Base-by-base conservation (phyloP, 257 asterid species). In the Fraxinus excelsior region DNA sequence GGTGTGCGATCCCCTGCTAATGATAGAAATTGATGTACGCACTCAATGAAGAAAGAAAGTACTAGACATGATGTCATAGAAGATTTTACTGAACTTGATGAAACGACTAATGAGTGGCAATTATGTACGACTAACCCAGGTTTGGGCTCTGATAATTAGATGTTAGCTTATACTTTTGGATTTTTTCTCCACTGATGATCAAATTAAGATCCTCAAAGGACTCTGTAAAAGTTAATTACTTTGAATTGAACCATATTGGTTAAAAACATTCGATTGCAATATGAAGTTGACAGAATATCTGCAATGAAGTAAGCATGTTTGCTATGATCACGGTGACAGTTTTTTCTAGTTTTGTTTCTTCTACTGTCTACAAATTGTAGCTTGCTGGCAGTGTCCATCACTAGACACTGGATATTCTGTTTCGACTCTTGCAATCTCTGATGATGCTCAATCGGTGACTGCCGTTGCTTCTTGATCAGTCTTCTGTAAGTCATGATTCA, bases 1-100 rank as follows among this genome's bases (percentile, higher is more conserved):
- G 85, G 76, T 64, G 60, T 85, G 98, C 60, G 97, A 93, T 71
- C 88, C 94, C 23, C 28, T 90, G 72, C 75, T 93, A 71, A 81
- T 71, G 37, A 78, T 89, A 13, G 97, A 95, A 82, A 90, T 93
- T 58, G 98, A 93, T 72, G 98, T 93, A 29, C 87, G 83, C 97
- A 94, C 19, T 72, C 91, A 32, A 75, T 76, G 85, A 78, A 79
- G 67, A 83, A 84, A 62, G 83, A 89, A 81, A 85, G 83, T 28
- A 84, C 83, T 51, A 70, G 83, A 51, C 75, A 72, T 64, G 87
- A 80, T 26, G 76, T 66, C 9, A 89, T 95, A n/a, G 98, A 90
- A 87, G 99, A 95, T 88, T 89, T 95, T 71, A 95, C 98, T 67
- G 74, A 77, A 21, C 76, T 75, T 64, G 92, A 75, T 70, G 89